These are phyloP conservation scores for Penicillium odoratum DNA, from an alignment of 495 filamentous ascomycete species.

Conservation along the genomic window DNA sequence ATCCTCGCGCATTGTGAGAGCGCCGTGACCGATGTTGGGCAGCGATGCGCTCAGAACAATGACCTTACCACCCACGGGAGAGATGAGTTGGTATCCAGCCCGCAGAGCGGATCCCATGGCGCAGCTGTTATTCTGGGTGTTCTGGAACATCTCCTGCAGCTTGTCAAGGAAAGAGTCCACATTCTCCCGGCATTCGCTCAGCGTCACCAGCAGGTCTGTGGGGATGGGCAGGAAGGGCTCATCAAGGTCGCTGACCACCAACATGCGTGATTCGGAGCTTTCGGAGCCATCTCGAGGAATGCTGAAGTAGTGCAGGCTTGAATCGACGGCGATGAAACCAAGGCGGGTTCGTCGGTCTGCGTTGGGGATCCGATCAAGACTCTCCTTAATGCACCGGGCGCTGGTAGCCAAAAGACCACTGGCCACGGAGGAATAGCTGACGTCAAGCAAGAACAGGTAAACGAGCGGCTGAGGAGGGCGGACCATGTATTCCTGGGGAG, in stretches of 20 bases:
- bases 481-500: slow-evolving; percentile 99
- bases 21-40: slow-evolving; percentile 87
- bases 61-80: slow-evolving; percentile 90
- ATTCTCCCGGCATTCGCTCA: slow-evolving; percentile 84
- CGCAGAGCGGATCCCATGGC: slow-evolving; percentile 92
- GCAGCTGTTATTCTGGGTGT: slow-evolving; percentile 80
- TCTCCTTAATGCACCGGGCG: slow-evolving; percentile 91
- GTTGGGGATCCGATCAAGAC: slow-evolving; percentile 94
- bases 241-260: slow-evolving; percentile 93
- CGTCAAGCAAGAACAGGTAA: slow-evolving; percentile 97
- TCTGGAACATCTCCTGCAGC: slow-evolving; percentile 94
- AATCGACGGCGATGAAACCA: slow-evolving; percentile 95
- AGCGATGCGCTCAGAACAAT: slow-evolving; percentile 84
- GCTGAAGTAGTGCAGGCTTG: slow-evolving; percentile 92
- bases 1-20: slow-evolving; percentile 92
- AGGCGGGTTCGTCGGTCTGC: slow-evolving; percentile 89
- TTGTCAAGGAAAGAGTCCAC: slow-evolving; percentile 90
- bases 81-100: slow-evolving; percentile 92
- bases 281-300: slow-evolving; percentile 86
- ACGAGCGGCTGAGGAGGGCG: slow-evolving; percentile 94
- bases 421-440: slow-evolving; percentile 88
- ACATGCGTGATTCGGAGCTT: slow-evolving; percentile 79
- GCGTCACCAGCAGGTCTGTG: slow-evolving; percentile 85
- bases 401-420: slow-evolving; percentile 93
- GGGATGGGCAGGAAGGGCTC: slow-evolving; percentile 97